Conservation (phyloP, 176 grass and related monocot genomes). For the Paspalum notatum region DNA sequence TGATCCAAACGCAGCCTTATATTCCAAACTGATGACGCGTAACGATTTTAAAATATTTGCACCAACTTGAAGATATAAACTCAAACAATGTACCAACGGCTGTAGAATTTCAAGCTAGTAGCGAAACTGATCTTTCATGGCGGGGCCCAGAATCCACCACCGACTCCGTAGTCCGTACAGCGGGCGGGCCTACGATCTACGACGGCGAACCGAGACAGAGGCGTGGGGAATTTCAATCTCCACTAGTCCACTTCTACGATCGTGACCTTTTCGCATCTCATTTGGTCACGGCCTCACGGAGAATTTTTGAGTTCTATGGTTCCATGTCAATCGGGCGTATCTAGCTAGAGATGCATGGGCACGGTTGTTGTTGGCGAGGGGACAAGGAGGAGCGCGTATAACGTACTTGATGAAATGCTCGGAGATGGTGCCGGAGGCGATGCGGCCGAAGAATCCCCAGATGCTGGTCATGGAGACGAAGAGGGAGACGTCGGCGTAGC, state of each 20-base stretch:
- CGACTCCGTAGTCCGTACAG: conserved; percentile 39
- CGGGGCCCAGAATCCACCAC: too few species aligned
- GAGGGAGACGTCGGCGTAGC: conserved; percentile 82
- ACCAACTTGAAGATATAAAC: neutral
- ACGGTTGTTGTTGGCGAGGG: too few species aligned
- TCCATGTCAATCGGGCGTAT: neutral
- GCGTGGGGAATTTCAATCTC: conserved; percentile 10
- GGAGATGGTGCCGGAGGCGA: conserved; percentile 85
- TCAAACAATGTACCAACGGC: neutral
- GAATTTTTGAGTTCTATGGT: neutral
- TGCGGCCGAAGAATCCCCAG: conserved; percentile 96
- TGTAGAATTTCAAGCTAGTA: too few species aligned
- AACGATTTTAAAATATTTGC: too few species aligned
- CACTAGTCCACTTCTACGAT: neutral
- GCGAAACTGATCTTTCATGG: too few species aligned
- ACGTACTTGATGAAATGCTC: conserved; percentile 96
- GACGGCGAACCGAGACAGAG: neutral
- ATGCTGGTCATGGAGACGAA: conserved; percentile 98
- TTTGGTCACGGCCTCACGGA: neutral
- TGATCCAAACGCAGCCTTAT: too few species aligned
- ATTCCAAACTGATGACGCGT: neutral
- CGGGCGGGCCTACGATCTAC: neutral
- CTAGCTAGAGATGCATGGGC: neutral
- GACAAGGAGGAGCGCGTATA: neutral
- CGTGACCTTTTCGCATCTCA: neutral